Base-by-base conservation (phyloP, 176 grass and related monocot species). In the Urochloa ruziziensis region DNA sequence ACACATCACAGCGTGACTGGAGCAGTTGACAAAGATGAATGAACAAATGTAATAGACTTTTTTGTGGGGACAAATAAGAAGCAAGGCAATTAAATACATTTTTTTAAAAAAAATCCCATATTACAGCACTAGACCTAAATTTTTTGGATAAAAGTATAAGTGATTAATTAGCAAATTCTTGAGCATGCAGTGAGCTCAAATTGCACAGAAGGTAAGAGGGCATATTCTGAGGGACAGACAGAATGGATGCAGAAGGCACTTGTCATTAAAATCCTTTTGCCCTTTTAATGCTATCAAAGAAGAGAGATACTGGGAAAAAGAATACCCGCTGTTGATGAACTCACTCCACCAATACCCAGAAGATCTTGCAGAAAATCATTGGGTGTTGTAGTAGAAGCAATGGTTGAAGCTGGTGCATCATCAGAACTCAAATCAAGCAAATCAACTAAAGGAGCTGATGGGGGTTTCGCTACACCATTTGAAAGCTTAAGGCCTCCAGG, bases 361-460 rank as follows among this genome's bases (percentile, higher is more conserved):
- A 98, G 79, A 79, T 98, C 96, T 67, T 91, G 80, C 49, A 98
- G 79, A 71, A 98, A 98, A 78, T 95, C 84, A 57, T 33, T 92
- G 86, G 90, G 81, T 74, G 90, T 53, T 85, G 92, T 74, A 90
- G 88, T 56, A 65, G 85, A 74, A 84, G 76, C 78, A 82, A 79
- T 27, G 12, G 70, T 56, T 65, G 74, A 65, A 46, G 53, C 86
- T 73, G 87, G 84, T n/a, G 60, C 60, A 88, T 89, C 88, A 30
- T 98, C 96, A 67, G 90, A 85, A 85, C 79, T 82, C 58, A 98
- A 91, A 82, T 98, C 96, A 79, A 98, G 92, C 75, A 98, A 87
- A 91, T 98, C 92, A 71, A 57, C 86, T 63, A 98, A 84, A 51
- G 87, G 81, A 82, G 83, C 48, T 36, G 89, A 66, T 14, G 82